Evolutionary conservation across 306 rosid genomes (phyloP).

Genomic region (Rosa persica): DNA sequence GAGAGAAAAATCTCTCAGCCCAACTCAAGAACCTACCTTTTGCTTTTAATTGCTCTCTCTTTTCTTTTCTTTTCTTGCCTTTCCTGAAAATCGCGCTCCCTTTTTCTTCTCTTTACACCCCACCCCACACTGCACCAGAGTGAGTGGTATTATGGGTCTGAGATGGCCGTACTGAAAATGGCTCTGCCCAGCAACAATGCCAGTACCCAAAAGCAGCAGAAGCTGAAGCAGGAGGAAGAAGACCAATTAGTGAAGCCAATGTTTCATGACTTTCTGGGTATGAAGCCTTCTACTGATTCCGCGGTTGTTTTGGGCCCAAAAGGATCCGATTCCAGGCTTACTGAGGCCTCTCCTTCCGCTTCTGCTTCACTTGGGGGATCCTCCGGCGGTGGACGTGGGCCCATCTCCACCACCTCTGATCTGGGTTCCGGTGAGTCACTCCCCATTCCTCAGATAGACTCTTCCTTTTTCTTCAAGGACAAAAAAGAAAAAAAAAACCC

Average conservation of each 20-base stretch:
- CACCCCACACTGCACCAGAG: slow-evolving; percentile 2
- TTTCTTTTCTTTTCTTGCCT: slow-evolving; percentile 18
- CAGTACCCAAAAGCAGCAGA: slow-evolving; percentile 30
- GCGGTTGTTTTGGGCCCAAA: slow-evolving; percentile 34
- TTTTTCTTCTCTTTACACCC: slow-evolving; percentile 19
- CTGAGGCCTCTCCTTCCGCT: slow-evolving; percentile 48
- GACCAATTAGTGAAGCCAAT: slow-evolving; percentile 45
- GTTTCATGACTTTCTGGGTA: slow-evolving; percentile 86
- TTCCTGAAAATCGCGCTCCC: slow-evolving; percentile 50
- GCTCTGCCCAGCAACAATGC: slow-evolving; percentile 46
- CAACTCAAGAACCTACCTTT: slow-evolving; percentile 38
- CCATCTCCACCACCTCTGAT: slow-evolving; percentile 74
- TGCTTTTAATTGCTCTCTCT: slow-evolving; percentile 48
- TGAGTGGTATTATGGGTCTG: slow-evolving; percentile 33
- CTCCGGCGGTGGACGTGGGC: slow-evolving; percentile 65
- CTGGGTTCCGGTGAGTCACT: slow-evolving; percentile 68
- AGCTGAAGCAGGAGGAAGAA: slow-evolving; percentile 7
- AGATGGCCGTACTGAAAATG: slow-evolving; percentile 58
- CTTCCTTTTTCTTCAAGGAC: slow-evolving; percentile 8
- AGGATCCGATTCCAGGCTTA: slow-evolving; percentile 43
- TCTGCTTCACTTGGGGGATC: slow-evolving; percentile 56
- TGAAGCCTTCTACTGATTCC: slow-evolving; percentile 47
- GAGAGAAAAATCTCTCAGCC: slow-evolving; percentile 3
- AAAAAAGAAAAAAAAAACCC: not conserved
- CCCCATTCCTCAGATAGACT: slow-evolving; percentile 9